Evolutionary conservation across 148 eudicot species (phyloP).

Genomic region (Linanthus parryae): DNA sequence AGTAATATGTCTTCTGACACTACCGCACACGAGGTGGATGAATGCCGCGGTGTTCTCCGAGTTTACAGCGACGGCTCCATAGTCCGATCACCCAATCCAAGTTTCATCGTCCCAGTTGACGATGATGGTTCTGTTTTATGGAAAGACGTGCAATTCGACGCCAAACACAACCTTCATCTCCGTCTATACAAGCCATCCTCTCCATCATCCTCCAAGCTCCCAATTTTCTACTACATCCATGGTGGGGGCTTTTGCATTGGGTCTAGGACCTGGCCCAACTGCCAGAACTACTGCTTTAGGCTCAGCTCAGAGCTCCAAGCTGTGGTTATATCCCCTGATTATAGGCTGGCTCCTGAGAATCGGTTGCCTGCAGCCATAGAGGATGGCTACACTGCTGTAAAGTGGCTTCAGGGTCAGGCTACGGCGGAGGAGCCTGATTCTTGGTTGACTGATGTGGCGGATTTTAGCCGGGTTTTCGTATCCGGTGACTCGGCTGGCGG

Average conservation of each 20-base stretch:
- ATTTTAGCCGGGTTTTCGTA: slow-evolving; percentile 42
- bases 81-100: slow-evolving; percentile 34
- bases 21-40: slow-evolving; percentile 35
- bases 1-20: neutral
- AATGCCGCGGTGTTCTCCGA: slow-evolving; percentile 49
- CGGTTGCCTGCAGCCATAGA: slow-evolving; percentile 53
- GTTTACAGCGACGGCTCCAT: slow-evolving; percentile 51
- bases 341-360: slow-evolving; percentile 50
- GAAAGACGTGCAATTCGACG: slow-evolving; percentile 41
- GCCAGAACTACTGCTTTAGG: slow-evolving; percentile 49
- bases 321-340: slow-evolving; percentile 47
- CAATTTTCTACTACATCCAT: slow-evolving; percentile 51
- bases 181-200: slow-evolving; percentile 59
- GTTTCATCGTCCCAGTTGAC: slow-evolving; percentile 27
- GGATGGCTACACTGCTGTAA: slow-evolving; percentile 37
- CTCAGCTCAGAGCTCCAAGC: slow-evolving; percentile 40
- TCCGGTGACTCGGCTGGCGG: slow-evolving; percentile 75
- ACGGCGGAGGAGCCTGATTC: slow-evolving; percentile 25
- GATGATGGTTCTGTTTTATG: slow-evolving; percentile 42
- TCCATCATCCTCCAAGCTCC: slow-evolving; percentile 28
- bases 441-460: slow-evolving; percentile 53
- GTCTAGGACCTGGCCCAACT: slow-evolving; percentile 57
- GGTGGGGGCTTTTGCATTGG: slow-evolving; percentile 74
- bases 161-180: slow-evolving; percentile 30
- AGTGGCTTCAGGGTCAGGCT: slow-evolving; percentile 42